phyloP scores from a whole-genome alignment of 1,139 yeast genomes.

The Spencermartinsiella ligniputridi region DNA sequence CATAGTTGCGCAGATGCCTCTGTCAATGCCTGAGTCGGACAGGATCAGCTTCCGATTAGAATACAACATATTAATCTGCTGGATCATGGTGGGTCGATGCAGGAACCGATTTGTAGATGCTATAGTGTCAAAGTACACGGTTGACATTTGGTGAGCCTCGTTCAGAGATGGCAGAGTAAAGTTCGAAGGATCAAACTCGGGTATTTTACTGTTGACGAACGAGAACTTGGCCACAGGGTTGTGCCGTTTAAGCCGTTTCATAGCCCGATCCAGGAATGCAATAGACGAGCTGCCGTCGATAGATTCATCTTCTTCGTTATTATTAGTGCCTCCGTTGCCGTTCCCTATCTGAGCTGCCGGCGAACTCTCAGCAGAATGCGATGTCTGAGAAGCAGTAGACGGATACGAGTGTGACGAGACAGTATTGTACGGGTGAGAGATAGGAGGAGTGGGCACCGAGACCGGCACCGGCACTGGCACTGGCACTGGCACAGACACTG shows the following conservation, averaged over 20 bases:
- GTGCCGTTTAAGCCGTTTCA: constrained; percentile 4
- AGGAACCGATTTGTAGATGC: constrained; percentile 7
- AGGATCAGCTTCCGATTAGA: constrained; percentile 2
- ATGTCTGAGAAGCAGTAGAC: background rate
- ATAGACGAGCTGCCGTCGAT: constrained; percentile 6
- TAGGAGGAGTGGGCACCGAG: background rate
- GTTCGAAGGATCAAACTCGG: constrained; percentile 5
- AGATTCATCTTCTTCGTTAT: background rate
- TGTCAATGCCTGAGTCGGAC: constrained; percentile 2
- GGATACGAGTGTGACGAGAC: background rate
- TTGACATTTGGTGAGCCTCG: constrained; percentile 5
- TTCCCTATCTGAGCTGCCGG: background rate
- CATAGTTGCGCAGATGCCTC: constrained; percentile 8
- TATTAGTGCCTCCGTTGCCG: background rate
- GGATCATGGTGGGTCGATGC: constrained; percentile 6
- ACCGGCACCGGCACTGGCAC: background rate
- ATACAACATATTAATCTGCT: constrained; percentile 6
- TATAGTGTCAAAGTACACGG: constrained; percentile 6
- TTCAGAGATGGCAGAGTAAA: constrained; percentile 6
- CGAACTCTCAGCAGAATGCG: background rate
- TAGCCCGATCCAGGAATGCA: constrained; percentile 6
- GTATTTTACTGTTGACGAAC: constrained; percentile 5
- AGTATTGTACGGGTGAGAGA: background rate
- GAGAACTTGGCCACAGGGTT: constrained; percentile 7
- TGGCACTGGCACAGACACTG: background rate